phyloP scores from a whole-genome alignment of 108 stramenopile species.

The Bacterosira constricta region DNA sequence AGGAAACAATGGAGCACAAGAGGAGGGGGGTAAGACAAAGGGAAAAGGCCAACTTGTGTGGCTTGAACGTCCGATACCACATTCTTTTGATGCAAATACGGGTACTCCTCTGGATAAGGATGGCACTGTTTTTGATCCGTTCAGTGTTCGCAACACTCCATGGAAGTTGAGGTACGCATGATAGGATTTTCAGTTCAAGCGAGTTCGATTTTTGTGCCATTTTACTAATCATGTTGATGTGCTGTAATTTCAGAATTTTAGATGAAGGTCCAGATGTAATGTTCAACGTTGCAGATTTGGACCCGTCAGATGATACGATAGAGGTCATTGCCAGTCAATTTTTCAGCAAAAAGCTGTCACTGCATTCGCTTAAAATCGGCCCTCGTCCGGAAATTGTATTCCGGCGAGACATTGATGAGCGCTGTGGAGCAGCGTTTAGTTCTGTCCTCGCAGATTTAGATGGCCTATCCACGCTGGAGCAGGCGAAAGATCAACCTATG shows the following conservation, averaged over 20 bases:
- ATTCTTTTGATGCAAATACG: conserved; percentile 58
- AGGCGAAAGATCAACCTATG: not conserved
- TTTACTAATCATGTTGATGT: not conserved
- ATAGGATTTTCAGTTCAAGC: not conserved
- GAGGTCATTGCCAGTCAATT: conserved; percentile 94
- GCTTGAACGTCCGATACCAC: conserved; percentile 84
- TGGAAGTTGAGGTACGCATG: conserved; percentile 71
- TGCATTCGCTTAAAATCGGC: conserved; percentile 82
- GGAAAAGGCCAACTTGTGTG: conserved; percentile 80
- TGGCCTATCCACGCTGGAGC: conserved; percentile 24
- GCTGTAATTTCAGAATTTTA: conserved; percentile 54
- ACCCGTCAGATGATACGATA: conserved; percentile 82
- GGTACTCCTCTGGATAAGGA: conserved; percentile 80
- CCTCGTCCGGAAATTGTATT: conserved; percentile 63
- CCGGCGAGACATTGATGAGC: conserved; percentile 75
- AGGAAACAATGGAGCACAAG: conserved; percentile 15
- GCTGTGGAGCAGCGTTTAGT: conserved; percentile 90
- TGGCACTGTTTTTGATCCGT: conserved; percentile 85
- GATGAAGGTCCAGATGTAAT: conserved; percentile 95
- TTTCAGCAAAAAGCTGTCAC: conserved; percentile 76
- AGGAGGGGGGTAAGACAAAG: conserved; percentile 7
- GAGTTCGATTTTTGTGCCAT: not conserved
- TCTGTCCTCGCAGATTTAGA: conserved; percentile 85
- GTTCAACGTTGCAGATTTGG: conserved; percentile 93
- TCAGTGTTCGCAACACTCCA: conserved; percentile 68